These are phyloP conservation scores for Aphanocladium album DNA, from an alignment of 2,329 filamentous ascomycete genomes.

Conservation along the genomic window DNA sequence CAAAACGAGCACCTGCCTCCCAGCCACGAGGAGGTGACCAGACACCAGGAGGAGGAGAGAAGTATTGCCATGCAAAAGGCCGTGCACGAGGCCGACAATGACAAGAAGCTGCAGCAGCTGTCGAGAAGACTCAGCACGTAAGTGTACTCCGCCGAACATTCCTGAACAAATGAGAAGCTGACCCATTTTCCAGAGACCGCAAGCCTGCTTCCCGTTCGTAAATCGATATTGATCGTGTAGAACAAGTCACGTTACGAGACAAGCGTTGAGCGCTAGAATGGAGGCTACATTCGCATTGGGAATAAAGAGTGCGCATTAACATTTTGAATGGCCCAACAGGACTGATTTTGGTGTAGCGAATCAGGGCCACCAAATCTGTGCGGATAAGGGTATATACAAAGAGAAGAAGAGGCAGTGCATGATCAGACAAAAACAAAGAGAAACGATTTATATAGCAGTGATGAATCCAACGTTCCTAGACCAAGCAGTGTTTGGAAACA, in stretches of 20 bases:
- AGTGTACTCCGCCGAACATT: constrained; percentile 35
- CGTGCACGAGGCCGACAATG: constrained; percentile 83
- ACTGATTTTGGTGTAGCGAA: neutral
- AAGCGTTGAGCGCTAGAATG: neutral
- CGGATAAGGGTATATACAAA: constrained; percentile 1
- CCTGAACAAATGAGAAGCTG: neutral
- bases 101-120: constrained; percentile 78
- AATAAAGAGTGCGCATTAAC: neutral
- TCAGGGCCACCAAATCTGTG: neutral
- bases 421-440: neutral
- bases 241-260: neutral
- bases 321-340: neutral
- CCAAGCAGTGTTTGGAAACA: neutral
- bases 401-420: neutral
- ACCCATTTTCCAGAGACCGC: neutral
- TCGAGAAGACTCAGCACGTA: constrained; percentile 95
- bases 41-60: constrained; percentile 75
- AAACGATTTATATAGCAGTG: neutral
- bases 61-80: constrained; percentile 82
- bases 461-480: neutral
- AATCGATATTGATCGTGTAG: neutral
- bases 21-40: constrained; percentile 83
- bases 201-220: constrained; percentile 7
- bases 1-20: constrained; percentile 95
- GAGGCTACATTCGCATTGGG: neutral